Evolutionary conservation across 2,329 filamentous ascomycete genomes (phyloP), one percentile per base, ranked within the genome.

Genomic region (Cladosporium cucumerinum): DNA sequence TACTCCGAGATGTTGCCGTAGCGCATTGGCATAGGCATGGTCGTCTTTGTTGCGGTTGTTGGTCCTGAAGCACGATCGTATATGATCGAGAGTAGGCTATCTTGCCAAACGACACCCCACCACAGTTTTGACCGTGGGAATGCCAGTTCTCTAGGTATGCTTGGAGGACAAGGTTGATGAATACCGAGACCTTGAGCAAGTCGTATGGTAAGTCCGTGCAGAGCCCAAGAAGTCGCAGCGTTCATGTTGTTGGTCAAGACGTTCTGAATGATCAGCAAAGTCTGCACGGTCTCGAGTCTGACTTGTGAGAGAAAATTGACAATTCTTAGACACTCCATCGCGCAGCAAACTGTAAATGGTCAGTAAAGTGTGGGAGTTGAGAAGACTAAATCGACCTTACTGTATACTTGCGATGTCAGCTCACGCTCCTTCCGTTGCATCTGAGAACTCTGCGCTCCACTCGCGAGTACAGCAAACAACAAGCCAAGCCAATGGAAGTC

Each of bases 81-180:
- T 2, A 85, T 87, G 34, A 88, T 82, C 10, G 85, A 87, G 26
- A 88, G 81, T 55, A 88, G 79, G 64, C 84, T 87, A 69, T 88
- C 86, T 71, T 88, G 86, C 86, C 86, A 88, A 34, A 87, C 80
- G 68, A 88, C 81, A 2, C 85, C 85, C 86, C 86, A 88, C 81
- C 81, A 82, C 16, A 73, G 65, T 54, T 70, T 72, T 4, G 72
- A 72, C 25, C 72, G 69, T 36, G 66, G 79, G 73, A 72, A 80
- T 77, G 69, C 79, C 25, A 76, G 75, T 61, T 86, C 82, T 7
- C 78, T 72, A 3, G 82, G 76, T 2, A 82, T 81, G 55, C 84
- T 83, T 25, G 81, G 80, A 46, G 84, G 83, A 54, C 85, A 86
- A 69, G 84, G 81, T 52, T 85, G 81, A 68, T 88, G 86, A 51